phyloP scores from a whole-genome alignment of 306 rosid genomes.

The Vigna reflexopilosa region DNA sequence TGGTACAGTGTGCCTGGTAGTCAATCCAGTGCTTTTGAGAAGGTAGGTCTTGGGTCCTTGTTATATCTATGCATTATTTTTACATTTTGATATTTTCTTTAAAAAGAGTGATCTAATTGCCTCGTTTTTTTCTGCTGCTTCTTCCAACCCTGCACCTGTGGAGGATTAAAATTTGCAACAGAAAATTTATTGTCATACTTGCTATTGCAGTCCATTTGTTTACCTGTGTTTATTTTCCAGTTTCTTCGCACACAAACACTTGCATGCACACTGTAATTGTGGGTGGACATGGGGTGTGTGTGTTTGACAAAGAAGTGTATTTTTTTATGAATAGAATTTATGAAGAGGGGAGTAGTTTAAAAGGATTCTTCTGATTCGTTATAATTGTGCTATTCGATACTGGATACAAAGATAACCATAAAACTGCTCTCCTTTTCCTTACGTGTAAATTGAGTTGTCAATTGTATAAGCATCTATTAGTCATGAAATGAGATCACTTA shows the following conservation, averaged over 20 bases:
- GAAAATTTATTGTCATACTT: slow-evolving; percentile 1
- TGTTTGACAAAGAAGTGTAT: slow-evolving; percentile 2
- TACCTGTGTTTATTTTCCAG: background rate
- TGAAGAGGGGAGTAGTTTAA: background rate
- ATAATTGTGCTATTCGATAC: slow-evolving; percentile 23
- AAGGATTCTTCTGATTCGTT: slow-evolving; percentile 23
- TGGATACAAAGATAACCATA: slow-evolving; percentile 7
- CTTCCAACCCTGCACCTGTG: slow-evolving; percentile 36
- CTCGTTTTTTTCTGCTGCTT: slow-evolving; percentile 27
- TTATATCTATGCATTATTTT: slow-evolving; percentile 30
- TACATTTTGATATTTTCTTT: background rate
- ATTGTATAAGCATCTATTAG: slow-evolving; percentile 34
- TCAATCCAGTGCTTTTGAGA: slow-evolving; percentile 86
- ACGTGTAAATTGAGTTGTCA: background rate
- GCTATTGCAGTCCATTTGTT: background rate
- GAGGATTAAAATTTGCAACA: slow-evolving; percentile 3
- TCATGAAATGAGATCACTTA: slow-evolving; percentile 1
- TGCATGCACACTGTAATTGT: background rate
- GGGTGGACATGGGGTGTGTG: slow-evolving; percentile 36
- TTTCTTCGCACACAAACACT: background rate
- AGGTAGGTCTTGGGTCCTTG: slow-evolving; percentile 59
- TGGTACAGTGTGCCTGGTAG: slow-evolving; percentile 99
- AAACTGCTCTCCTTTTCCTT: slow-evolving; percentile 22
- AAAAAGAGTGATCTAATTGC: background rate
- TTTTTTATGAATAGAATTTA: slow-evolving; percentile 1